Conservation (phyloP, 2,329 filamentous ascomycete species). For the Capronia americana region DNA sequence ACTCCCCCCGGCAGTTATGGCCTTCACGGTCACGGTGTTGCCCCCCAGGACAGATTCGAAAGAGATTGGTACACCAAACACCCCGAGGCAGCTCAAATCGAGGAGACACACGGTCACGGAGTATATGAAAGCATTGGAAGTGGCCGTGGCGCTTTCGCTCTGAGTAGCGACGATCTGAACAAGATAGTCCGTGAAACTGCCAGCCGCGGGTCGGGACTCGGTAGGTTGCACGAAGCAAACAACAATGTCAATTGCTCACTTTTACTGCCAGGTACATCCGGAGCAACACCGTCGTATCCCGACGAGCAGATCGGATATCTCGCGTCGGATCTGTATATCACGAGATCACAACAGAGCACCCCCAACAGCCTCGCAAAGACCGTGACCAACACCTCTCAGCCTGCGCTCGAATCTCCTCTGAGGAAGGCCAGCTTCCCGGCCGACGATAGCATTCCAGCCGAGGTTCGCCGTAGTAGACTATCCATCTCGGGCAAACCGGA, state of each 20-base stretch:
- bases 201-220: conserved; percentile 57
- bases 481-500: conserved; percentile 36
- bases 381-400: conserved; percentile 54
- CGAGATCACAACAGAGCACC: conserved; percentile 75
- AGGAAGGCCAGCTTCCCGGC: conserved; percentile 58
- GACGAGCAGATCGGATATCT: conserved; percentile 90
- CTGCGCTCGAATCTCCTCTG: conserved; percentile 58
- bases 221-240: conserved; percentile 49
- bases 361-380: conserved; percentile 49
- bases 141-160: conserved; percentile 74
- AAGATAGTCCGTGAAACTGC: conserved; percentile 80
- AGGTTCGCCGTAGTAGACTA: conserved; percentile 38
- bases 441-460: conserved; percentile 42
- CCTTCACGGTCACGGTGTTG: conserved; percentile 83
- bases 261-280: conserved; percentile 64
- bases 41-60: conserved; percentile 80
- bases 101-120: conserved; percentile 66
- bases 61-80: conserved; percentile 93
- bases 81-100: conserved; percentile 75
- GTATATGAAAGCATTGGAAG: conserved; percentile 66
- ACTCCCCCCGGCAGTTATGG: conserved; percentile 90
- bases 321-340: conserved; percentile 82
- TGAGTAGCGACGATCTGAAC: conserved; percentile 89
- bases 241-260: conserved; percentile 23
- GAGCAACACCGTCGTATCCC: conserved; percentile 73